phyloP scores from a whole-genome alignment of 2,329 filamentous ascomycete species.

The Acrocalymma vagum region DNA sequence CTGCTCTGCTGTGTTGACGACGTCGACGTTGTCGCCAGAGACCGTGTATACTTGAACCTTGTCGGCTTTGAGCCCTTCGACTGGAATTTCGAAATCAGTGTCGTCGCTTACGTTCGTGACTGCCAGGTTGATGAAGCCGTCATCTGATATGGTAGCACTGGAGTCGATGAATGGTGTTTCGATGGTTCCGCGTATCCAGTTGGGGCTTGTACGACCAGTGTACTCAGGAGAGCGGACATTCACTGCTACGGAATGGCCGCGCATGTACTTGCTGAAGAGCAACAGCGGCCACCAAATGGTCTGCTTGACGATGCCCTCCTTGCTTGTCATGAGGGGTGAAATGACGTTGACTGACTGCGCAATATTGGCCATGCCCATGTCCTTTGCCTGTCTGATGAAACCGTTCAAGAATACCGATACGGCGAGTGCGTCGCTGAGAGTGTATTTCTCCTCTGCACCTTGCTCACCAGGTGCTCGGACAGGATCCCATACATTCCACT shows the following conservation, averaged over 20 bases:
- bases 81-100: conserved; percentile 64
- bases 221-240: conserved; percentile 73
- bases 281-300: conserved; percentile 79
- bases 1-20: conserved; percentile 69
- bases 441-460: conserved; percentile 76
- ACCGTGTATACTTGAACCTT: conserved; percentile 71
- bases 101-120: conserved; percentile 76
- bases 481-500: conserved; percentile 87
- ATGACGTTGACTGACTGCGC: conserved; percentile 83
- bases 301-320: conserved; percentile 71
- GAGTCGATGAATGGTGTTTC: conserved; percentile 77
- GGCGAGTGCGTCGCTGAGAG: conserved; percentile 77
- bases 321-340: conserved; percentile 76
- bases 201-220: conserved; percentile 70
- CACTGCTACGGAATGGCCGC: conserved; percentile 72
- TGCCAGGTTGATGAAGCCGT: conserved; percentile 70
- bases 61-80: conserved; percentile 62
- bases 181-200: conserved; percentile 70
- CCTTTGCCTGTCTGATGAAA: conserved; percentile 74
- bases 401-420: conserved; percentile 79
- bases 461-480: conserved; percentile 73
- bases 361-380: conserved; percentile 81
- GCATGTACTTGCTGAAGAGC: conserved; percentile 76
- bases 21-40: conserved; percentile 63
- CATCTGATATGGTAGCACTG: conserved; percentile 66